Conservation (phyloP, 2,329 filamentous ascomycete species). For the Colletotrichum truncatum region DNA sequence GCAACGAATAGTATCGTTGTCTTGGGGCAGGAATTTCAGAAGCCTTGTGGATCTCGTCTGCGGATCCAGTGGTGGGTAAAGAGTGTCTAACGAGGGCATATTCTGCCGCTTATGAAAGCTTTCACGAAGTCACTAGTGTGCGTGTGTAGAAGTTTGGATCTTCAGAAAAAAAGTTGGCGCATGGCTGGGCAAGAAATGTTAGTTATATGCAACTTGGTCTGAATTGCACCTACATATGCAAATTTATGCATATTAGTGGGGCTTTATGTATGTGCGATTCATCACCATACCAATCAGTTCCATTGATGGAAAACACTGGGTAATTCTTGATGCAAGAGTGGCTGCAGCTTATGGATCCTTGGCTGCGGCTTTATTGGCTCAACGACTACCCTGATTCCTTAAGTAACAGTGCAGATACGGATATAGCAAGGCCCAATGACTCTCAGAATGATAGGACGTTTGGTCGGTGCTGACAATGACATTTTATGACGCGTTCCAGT, state of each 20-base stretch:
- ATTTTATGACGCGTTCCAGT: conserved; percentile 19
- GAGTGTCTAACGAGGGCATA: neutral
- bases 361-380: neutral
- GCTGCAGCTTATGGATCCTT: neutral
- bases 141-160: neutral
- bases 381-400: fast-evolving
- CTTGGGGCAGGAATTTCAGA: neutral
- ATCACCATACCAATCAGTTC: neutral
- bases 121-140: neutral
- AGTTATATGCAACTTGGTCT: neutral
- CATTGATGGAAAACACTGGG: neutral
- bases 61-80: neutral
- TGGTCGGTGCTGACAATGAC: fast-evolving
- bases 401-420: no score
- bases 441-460: neutral
- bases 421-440: no score
- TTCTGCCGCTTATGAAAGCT: neutral
- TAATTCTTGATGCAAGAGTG: neutral
- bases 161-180: no score
- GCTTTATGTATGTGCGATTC: neutral
- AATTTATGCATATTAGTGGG: neutral
- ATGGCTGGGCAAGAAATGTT: no score
- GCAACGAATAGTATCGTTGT: neutral
- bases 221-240: neutral
- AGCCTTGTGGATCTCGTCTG: conserved; percentile 1